Conservation (phyloP, 2,329 filamentous ascomycete genomes). For the Neonectria neomacrospora region DNA sequence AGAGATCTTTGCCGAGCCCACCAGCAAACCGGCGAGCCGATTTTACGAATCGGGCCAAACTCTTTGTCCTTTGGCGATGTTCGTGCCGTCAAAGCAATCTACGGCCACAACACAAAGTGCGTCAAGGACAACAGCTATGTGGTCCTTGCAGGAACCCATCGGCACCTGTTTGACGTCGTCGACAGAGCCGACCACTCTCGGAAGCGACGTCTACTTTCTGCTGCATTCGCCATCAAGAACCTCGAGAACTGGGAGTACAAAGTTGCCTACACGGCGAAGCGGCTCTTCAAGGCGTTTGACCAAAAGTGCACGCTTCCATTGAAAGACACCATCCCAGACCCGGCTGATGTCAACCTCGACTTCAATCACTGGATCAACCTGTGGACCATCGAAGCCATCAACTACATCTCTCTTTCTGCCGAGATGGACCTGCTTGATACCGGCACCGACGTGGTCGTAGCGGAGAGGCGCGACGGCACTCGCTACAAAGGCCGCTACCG, state of each 20-base stretch:
- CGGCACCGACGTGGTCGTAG: slow-evolving; percentile 56
- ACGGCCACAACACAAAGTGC: slow-evolving; percentile 58
- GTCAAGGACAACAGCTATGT: slow-evolving; percentile 60
- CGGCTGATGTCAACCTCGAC: slow-evolving; percentile 58
- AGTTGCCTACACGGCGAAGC: slow-evolving; percentile 60
- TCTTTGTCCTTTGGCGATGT: slow-evolving; percentile 36
- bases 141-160: slow-evolving; percentile 57
- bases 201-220: slow-evolving; percentile 61
- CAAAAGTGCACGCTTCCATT: slow-evolving; percentile 50
- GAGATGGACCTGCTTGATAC: slow-evolving; percentile 61
- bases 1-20: slow-evolving; percentile 59
- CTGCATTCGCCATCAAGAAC: slow-evolving; percentile 63
- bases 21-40: slow-evolving; percentile 48
- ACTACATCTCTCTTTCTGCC: slow-evolving; percentile 62
- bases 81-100: slow-evolving; percentile 47
- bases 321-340: slow-evolving; percentile 37
- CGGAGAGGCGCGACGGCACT: slow-evolving; percentile 56
- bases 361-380: slow-evolving; percentile 61
- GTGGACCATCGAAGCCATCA: slow-evolving; percentile 67
- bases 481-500: slow-evolving; percentile 58
- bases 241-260: slow-evolving; percentile 65
- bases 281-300: slow-evolving; percentile 58
- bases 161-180: slow-evolving; percentile 61
- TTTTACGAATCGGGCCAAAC: slow-evolving; percentile 40
- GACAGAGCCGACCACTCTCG: slow-evolving; percentile 61